phyloP scores from a whole-genome alignment of 139 green algal genomes.

The Gonium pectorale region DNA sequence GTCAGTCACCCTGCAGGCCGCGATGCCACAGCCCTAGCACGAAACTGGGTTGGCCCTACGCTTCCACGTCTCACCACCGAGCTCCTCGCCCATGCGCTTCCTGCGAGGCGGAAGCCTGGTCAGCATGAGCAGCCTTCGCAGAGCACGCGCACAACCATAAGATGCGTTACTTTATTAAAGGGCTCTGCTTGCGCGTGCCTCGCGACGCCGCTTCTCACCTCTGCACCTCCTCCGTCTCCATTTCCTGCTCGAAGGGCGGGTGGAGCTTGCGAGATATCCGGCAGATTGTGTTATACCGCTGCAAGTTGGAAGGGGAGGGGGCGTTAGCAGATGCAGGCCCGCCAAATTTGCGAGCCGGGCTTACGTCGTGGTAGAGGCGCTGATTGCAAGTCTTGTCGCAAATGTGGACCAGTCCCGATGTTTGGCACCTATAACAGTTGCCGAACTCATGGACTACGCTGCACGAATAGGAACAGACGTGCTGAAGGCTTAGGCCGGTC shows the following conservation, averaged over 20 bases:
- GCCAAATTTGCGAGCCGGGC: background rate
- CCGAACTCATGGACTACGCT: conserved; percentile 39
- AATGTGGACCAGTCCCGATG: conserved; percentile 38
- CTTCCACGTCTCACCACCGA: background rate
- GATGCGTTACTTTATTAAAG: background rate
- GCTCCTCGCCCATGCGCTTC: conserved; percentile 24
- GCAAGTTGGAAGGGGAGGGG: background rate
- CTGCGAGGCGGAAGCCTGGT: background rate
- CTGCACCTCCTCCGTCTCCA: background rate
- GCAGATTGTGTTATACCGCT: conserved; percentile 35
- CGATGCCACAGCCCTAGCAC: too few species aligned
- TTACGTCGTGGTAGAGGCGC: conserved; percentile 35
- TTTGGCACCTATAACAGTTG: conserved; percentile 43
- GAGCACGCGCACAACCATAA: background rate
- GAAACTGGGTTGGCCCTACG: background rate
- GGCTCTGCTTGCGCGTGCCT: background rate
- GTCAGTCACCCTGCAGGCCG: too few species aligned
- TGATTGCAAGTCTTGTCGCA: conserved; percentile 50
- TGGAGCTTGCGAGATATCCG: conserved; percentile 21
- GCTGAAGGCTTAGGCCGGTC: background rate
- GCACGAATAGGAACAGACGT: conserved; percentile 38
- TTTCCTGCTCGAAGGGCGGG: conserved; percentile 14
- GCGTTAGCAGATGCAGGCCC: too few species aligned
- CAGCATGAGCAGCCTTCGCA: background rate
- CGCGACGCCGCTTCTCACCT: background rate